Percentiles rank a stretch among this genome's conserved stretches.
Conservation (phyloP, 2,329 filamentous ascomycete species). For the Pyrenochaeta sp. region DNA sequence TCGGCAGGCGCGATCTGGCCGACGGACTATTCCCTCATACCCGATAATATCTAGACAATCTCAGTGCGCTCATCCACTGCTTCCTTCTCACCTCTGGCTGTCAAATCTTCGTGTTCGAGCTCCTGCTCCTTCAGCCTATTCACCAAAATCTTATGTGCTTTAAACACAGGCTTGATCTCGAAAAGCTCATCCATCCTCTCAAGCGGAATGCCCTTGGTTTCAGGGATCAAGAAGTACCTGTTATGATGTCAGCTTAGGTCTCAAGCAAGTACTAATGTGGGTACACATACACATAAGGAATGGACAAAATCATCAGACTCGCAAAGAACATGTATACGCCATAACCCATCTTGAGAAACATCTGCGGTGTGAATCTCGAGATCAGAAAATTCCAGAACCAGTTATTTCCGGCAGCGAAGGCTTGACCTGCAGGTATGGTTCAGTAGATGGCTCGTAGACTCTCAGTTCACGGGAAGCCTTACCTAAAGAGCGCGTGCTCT, state of each 20-base stretch:
- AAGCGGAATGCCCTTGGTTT: constrained; percentile 57
- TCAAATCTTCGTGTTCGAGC: constrained; percentile 29
- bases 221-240: constrained; percentile 51
- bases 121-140: constrained; percentile 50
- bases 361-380: constrained; percentile 72
- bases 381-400: constrained; percentile 79
- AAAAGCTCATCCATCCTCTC: constrained; percentile 60
- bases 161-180: constrained; percentile 53
- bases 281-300: constrained; percentile 38
- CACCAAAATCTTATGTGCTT: constrained; percentile 52
- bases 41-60: constrained; percentile 9
- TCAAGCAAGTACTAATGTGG: constrained; percentile 36
- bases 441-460: neutral
- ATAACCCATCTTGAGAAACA: constrained; percentile 61
- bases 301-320: constrained; percentile 55
- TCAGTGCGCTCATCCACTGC: constrained; percentile 33
- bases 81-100: constrained; percentile 43
- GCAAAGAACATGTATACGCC: constrained; percentile 60
- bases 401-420: constrained; percentile 74
- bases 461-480: constrained; percentile 44
- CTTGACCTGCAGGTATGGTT: constrained; percentile 35
- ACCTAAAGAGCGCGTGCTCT: constrained; percentile 69
- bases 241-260: neutral
- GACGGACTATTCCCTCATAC: too few relatives aligned
- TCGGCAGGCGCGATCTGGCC: too few relatives aligned